Conservation (phyloP, 2,329 filamentous ascomycete genomes). For the Aspergillus sclerotialis region DNA sequence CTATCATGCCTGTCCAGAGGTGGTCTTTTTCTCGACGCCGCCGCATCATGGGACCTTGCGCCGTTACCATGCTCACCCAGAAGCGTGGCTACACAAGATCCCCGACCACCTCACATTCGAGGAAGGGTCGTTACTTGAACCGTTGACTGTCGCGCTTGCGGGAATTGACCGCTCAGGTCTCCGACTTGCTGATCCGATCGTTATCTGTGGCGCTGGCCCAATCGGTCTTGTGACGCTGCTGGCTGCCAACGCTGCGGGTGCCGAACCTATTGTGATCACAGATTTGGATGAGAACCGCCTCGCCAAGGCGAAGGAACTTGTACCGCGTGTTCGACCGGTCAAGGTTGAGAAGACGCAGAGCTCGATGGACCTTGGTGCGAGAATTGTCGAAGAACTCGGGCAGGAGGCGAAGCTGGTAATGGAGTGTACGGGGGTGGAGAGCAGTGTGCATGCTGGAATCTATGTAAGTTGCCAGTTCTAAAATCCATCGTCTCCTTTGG, state of each 20-base stretch:
- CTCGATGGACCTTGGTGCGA: slow-evolving; percentile 4
- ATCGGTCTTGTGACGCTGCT: slow-evolving; percentile 14
- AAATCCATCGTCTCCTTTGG: too few species aligned
- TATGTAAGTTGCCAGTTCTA: too few species aligned
- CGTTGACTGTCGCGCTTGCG: slow-evolving; percentile 11
- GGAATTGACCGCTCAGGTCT: slow-evolving; percentile 12
- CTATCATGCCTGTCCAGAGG: slow-evolving; percentile 13
- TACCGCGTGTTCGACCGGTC: slow-evolving; percentile 8
- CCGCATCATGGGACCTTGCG: slow-evolving; percentile 13
- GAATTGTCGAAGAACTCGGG: slow-evolving; percentile 10
- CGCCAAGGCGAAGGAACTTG: slow-evolving; percentile 12
- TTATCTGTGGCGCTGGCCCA: slow-evolving; percentile 12
- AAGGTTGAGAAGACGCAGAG: slow-evolving; percentile 4
- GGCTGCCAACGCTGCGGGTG: slow-evolving; percentile 11
- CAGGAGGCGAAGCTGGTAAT: slow-evolving; percentile 13
- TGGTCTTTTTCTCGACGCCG: slow-evolving; percentile 14
- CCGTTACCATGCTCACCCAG: slow-evolving; percentile 13
- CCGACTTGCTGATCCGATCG: slow-evolving; percentile 10
- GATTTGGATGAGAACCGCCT: slow-evolving; percentile 12
- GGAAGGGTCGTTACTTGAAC: slow-evolving; percentile 11
- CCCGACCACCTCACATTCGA: slow-evolving; percentile 12
- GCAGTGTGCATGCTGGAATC: slow-evolving; percentile 13
- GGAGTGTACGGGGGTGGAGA: slow-evolving; percentile 15
- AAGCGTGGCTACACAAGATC: slow-evolving; percentile 12
- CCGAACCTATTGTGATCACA: slow-evolving; percentile 12